Conservation (phyloP, 805 yeast species). For the Cyberlindnera euphorbiiphila region DNA sequence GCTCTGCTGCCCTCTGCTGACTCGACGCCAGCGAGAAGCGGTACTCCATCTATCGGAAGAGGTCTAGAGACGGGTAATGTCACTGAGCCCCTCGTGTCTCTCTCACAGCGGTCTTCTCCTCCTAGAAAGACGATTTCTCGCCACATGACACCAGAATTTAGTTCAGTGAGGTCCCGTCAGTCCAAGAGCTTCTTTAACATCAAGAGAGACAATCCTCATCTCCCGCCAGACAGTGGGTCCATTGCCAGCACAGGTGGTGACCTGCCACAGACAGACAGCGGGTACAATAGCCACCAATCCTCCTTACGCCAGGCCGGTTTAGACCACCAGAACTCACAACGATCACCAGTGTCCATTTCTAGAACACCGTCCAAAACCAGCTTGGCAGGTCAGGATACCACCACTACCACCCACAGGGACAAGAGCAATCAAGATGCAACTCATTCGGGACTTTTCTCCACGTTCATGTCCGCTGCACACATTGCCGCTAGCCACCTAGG, state of each 20-base stretch:
- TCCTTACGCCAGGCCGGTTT: too few relatives aligned
- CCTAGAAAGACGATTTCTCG: neutral
- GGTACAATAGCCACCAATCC: too few relatives aligned
- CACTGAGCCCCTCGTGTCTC: constrained; percentile 1
- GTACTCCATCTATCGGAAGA: neutral
- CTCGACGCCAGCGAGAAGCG: neutral
- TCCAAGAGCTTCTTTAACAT: constrained; percentile 5
- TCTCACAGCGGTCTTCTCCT: constrained; percentile 1
- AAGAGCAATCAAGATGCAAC: neutral
- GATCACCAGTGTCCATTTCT: too few relatives aligned
- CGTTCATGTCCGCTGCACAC: constrained; percentile 45
- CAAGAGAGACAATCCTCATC: constrained; percentile 3
- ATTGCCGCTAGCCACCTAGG: constrained; percentile 34
- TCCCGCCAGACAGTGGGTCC: too few relatives aligned
- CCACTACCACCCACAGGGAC: too few relatives aligned
- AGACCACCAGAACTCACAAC: too few relatives aligned
- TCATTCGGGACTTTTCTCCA: constrained; percentile 37
- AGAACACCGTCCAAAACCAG: too few relatives aligned
- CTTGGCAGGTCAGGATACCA: too few relatives aligned
- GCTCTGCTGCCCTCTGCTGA: too few relatives aligned
- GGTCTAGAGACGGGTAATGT: neutral
- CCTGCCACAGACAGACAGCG: too few relatives aligned
- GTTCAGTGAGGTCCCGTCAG: constrained; percentile 7
- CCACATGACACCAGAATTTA: constrained; percentile 14
- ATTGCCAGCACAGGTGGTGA: too few relatives aligned